phyloP scores from a whole-genome alignment of 1,284 basidiomycete genomes.

The Trichosporon sp. region DNA sequence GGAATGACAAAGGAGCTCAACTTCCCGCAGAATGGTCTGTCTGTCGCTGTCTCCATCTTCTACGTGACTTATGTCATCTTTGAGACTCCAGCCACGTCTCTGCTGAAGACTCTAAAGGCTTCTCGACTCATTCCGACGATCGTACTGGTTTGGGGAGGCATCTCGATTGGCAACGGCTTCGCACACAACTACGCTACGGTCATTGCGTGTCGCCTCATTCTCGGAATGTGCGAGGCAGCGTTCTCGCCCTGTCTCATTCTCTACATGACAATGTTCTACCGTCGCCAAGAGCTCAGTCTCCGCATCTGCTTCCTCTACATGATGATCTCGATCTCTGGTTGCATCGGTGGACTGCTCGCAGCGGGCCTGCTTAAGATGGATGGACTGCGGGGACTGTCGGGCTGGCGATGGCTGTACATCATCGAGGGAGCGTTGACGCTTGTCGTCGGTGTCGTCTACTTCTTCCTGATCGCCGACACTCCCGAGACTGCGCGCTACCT shows the following conservation, averaged over 20 bases:
- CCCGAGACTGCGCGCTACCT: slow-evolving; percentile 7
- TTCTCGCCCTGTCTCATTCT: slow-evolving; percentile 27
- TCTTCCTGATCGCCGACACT: slow-evolving; percentile 8
- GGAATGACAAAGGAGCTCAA: slow-evolving; percentile 9
- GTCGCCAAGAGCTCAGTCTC: slow-evolving; percentile 26
- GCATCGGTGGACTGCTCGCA: slow-evolving; percentile 31
- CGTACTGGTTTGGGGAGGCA: slow-evolving; percentile 21
- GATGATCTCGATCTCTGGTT: slow-evolving; percentile 27
- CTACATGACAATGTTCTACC: slow-evolving; percentile 27
- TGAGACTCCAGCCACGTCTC: slow-evolving; percentile 28
- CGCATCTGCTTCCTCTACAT: slow-evolving; percentile 36
- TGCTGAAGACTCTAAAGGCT: slow-evolving; percentile 28
- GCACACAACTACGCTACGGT: slow-evolving; percentile 21
- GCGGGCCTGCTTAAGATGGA: slow-evolving; percentile 13
- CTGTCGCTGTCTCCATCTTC: slow-evolving; percentile 17
- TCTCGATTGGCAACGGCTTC: slow-evolving; percentile 23
- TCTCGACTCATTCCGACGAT: slow-evolving; percentile 12
- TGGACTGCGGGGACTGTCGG: slow-evolving; percentile 8
- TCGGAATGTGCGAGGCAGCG: slow-evolving; percentile 30
- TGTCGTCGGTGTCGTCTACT: slow-evolving; percentile 4
- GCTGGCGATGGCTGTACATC: slow-evolving; percentile 16
- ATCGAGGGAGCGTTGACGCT: slow-evolving; percentile 12
- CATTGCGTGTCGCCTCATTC: slow-evolving; percentile 22
- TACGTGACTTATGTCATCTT: slow-evolving; percentile 32
- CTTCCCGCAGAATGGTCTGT: slow-evolving; percentile 7